These are phyloP conservation scores for Trichoderma endophyticum DNA, from an alignment of 2,329 filamentous ascomycete genomes.

Conservation along the genomic window DNA sequence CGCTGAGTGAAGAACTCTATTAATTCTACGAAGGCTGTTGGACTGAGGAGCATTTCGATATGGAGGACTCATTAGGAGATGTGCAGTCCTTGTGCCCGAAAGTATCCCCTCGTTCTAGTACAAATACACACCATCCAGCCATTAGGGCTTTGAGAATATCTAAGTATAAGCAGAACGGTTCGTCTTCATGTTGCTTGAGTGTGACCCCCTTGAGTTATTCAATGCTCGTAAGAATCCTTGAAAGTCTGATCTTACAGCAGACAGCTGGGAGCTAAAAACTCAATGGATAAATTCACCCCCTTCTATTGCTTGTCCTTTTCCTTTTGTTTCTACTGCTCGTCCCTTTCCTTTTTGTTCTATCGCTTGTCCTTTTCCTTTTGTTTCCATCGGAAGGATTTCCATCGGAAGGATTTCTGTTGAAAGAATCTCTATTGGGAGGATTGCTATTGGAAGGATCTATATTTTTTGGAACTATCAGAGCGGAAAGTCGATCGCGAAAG, in stretches of 20 bases:
- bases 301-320: not conserved
- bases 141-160: not conserved
- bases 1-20: not conserved
- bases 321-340: not conserved
- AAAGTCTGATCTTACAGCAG: not conserved
- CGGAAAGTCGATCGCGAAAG: conserved; percentile 11
- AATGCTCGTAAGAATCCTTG: not conserved
- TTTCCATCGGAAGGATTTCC: not conserved
- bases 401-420: not conserved
- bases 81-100: not conserved
- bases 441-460: not conserved
- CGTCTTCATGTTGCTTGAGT: not conserved
- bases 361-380: not conserved
- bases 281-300: not conserved
- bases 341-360: not conserved
- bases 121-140: not conserved
- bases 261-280: not conserved
- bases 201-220: not conserved
- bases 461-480: not conserved
- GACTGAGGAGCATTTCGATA: not conserved
- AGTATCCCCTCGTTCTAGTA: not conserved
- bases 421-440: too few species aligned
- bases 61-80: not conserved
- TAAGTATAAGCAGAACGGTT: not conserved
- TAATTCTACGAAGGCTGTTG: not conserved